Conservation (phyloP, 78 protist species). For the Guillardia theta region DNA sequence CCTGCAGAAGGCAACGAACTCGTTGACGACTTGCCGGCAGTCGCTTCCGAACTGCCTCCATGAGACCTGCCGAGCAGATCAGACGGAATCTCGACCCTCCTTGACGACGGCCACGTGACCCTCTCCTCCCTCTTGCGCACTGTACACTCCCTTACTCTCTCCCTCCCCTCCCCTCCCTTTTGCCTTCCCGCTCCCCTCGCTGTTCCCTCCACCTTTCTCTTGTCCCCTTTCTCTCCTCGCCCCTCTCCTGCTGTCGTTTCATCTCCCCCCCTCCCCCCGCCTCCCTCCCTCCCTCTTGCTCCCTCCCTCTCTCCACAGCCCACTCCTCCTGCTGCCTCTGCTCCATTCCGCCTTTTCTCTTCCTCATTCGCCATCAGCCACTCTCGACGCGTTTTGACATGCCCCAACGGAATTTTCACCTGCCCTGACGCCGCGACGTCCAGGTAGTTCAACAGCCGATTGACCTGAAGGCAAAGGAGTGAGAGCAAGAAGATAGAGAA, state of each 20-base stretch:
- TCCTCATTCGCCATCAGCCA: background rate
- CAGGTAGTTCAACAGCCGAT: no score
- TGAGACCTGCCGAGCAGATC: no score
- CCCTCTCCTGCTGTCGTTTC: background rate
- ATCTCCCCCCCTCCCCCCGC: background rate
- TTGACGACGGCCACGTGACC: no score
- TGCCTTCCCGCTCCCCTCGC: background rate
- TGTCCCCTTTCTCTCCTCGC: background rate
- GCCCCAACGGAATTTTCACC: no score
- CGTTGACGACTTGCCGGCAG: background rate
- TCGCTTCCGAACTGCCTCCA: no score
- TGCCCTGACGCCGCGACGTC: no score
- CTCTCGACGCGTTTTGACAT: no score
- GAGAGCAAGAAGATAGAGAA: no score
- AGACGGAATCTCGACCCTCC: no score
- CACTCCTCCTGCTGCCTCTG: background rate
- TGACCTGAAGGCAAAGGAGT: no score
- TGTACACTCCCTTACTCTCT: no score
- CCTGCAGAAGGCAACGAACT: background rate
- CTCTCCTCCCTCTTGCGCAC: no score
- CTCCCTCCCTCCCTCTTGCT: background rate
- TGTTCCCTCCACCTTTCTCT: background rate
- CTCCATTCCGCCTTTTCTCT: background rate
- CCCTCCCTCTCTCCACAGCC: background rate
- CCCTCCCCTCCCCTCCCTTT: background rate